Base-by-base conservation (phyloP, 306 rosid genomes). In the Prunus fruticosa region DNA sequence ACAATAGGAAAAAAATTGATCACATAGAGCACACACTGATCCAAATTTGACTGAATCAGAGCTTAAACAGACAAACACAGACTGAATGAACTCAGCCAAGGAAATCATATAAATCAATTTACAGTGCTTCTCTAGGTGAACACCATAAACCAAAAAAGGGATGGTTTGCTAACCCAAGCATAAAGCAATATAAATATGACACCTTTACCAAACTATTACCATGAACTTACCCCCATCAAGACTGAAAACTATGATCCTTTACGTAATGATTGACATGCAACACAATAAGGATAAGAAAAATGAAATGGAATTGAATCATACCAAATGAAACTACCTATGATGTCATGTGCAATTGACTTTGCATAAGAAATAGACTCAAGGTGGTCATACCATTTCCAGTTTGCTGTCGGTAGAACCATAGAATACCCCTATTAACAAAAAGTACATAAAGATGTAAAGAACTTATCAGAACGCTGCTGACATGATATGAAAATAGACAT, bases 351-450 rank as follows among this genome's bases (percentile, higher is more conserved):
- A 72, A 61, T 11, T 28, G 60, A 73, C 60, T 27, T 66, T 49
- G 64, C 62, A 65, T 13, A 64, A 53, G 51, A n/a, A 65, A 68
- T 49, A 74, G 74, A 63, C 38, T 54, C 64, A 12, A 75, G 61
- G 49, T 23, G 20, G 38, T 72, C 56, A 64, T 86, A 90, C 92
- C 89, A 71, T 90, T 81, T 76, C 89, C 92, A 79, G 89, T 64
- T 81, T 84, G 88, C 82, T 32, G 82, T 67, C 80, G 86, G 57
- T 84, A 81, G 66, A 90, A 70, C 82, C 80, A 88, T 68, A 90
- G 76, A 69, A 88, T 85, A 43, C 87, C 88, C 81, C 93, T 88
- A 82, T 83, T 82, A 46, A 34, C 72, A 64, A 69, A 32, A 82
- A 58, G 67, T 54, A 54, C 49, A 73, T 43, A 72, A 12, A 60